Conservation (phyloP, 306 rosid genomes). For the Citrullus mucosospermus region DNA sequence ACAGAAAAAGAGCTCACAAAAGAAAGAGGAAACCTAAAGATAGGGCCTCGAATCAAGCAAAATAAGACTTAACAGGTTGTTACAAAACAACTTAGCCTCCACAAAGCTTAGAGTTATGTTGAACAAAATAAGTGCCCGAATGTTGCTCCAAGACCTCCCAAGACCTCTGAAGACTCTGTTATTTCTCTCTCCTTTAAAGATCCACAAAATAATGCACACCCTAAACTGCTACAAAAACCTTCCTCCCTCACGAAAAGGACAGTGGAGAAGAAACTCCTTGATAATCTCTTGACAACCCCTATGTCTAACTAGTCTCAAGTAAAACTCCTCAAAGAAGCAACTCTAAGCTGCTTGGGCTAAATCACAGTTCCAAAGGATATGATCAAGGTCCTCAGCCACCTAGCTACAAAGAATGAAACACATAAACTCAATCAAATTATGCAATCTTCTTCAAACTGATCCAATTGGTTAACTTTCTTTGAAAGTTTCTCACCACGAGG, state of each 20-base stretch:
- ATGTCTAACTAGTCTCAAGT: background rate
- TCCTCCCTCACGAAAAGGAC: background rate
- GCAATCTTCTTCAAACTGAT: background rate
- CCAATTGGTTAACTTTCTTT: background rate
- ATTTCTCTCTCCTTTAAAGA: background rate
- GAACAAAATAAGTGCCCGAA: background rate
- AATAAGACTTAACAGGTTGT: background rate
- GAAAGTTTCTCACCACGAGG: background rate
- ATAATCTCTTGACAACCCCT: background rate
- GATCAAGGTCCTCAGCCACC: background rate
- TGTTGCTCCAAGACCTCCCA: background rate
- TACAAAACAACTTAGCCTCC: background rate
- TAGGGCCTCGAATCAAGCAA: background rate
- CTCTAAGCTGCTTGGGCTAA: background rate
- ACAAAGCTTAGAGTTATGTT: background rate
- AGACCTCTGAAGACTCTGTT: background rate
- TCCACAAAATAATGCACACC: background rate
- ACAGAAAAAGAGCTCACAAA: background rate
- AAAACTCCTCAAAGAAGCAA: background rate
- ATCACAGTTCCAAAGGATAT: background rate
- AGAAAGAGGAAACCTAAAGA: background rate
- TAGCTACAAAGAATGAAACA: background rate
- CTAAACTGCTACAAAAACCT: background rate
- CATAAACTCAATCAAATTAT: background rate
- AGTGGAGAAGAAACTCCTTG: background rate